Base-by-base conservation (phyloP, 768 basidiomycete genomes). In the Amanita inopinata region DNA sequence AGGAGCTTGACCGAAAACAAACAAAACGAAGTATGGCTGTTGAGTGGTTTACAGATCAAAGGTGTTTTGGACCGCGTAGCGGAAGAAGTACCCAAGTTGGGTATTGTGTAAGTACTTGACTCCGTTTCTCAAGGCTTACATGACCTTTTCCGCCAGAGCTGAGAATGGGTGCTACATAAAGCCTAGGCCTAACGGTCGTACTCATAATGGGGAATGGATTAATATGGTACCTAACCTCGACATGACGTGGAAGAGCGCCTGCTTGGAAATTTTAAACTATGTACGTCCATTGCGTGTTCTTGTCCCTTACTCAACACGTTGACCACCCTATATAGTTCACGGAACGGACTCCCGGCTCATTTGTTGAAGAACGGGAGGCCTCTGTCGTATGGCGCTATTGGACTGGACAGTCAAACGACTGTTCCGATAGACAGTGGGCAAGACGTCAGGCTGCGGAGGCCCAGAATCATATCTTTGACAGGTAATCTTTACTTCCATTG, bases 151-250 rank as follows among this genome's bases (percentile, higher is more conserved):
- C 47, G 24, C 17, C 17, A 83, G 81, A 0, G 86, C 87, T 0
- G 90, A 92, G 65, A 89, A 92, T 46, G 89, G 89, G 1, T 91
- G 89, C 56, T 91, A 78, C 56, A 73, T 90, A 54, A 83, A 78
- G 62, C 73, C 79, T 3, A 67, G 60, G 17, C 46, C 57, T 3
- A 49, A 43, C 4, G 50, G 48, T 3, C 48, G 45, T 3, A 45
- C 20, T 0, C 49, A 46, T 6, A 54, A 62, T 11, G 54, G 56
- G 11, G 58, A 73, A 31, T 92, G 90, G 90, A 70, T 86, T 47
- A 83, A 78, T 50, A 83, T 88, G 78, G 83, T 90, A 3, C 64
- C 77, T 0, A 83, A 81, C 53, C 70, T 81, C 51, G 85, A 89
- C 57, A 58, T 87, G 54, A 75, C 76, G 0, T 91, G 89, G 89